phyloP scores from a whole-genome alignment of 106 monocot species.

The Allium sativum region DNA sequence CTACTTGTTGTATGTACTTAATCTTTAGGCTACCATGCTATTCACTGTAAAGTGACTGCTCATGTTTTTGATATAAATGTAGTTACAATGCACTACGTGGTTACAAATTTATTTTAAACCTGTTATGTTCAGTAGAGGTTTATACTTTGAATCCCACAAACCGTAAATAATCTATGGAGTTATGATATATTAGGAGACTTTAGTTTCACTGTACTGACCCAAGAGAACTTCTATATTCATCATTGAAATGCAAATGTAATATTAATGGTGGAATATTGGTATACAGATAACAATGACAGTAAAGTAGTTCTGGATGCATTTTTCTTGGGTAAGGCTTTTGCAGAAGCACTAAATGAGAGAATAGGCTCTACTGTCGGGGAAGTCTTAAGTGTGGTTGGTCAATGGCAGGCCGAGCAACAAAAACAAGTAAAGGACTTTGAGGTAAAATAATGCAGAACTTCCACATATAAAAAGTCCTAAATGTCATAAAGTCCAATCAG shows the following conservation, averaged over 20 bases:
- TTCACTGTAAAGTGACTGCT: no score
- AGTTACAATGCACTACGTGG: no score
- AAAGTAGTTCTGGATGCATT: slow-evolving; percentile 91
- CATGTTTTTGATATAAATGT: no score
- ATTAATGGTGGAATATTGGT: background rate
- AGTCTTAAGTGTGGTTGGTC: slow-evolving; percentile 72
- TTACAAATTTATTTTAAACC: no score
- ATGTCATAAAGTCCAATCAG: background rate
- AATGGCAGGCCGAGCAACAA: slow-evolving; percentile 92
- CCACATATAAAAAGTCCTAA: background rate
- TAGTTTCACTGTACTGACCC: background rate
- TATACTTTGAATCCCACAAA: background rate
- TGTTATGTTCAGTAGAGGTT: background rate
- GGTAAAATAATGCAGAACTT: slow-evolving; percentile 18
- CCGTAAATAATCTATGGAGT: background rate
- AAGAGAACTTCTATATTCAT: background rate
- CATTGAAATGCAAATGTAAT: background rate
- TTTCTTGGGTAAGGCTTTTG: slow-evolving; percentile 95
- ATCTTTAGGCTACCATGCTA: no score
- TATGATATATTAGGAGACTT: background rate
- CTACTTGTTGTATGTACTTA: no score
- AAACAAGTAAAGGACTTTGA: slow-evolving; percentile 89
- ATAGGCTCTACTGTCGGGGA: slow-evolving; percentile 78
- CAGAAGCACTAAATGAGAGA: slow-evolving; percentile 81
- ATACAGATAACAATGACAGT: slow-evolving; percentile 63